Conservation (phyloP, 768 basidiomycete species). For the Tricholoma matsutake region DNA sequence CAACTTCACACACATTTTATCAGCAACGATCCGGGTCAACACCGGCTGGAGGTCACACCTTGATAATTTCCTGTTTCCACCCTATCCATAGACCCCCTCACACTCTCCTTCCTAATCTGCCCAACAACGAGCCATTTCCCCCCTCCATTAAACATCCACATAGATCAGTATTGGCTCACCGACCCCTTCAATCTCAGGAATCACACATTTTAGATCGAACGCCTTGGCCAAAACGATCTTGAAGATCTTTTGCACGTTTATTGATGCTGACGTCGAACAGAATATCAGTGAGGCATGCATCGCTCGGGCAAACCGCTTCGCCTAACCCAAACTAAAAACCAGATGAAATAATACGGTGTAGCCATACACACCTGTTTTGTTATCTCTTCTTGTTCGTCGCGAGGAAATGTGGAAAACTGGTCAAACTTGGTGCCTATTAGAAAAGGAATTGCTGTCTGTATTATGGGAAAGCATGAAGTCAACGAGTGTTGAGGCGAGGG, state of each 20-base stretch:
- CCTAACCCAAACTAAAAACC: slow-evolving; percentile 42
- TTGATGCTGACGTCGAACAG: slow-evolving; percentile 97
- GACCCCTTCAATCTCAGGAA: slow-evolving; percentile 95
- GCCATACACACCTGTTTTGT: slow-evolving; percentile 76
- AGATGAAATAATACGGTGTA: neutral
- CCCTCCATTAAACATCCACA: slow-evolving; percentile 69
- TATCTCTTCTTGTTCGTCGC: slow-evolving; percentile 99
- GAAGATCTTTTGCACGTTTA: slow-evolving; percentile 99
- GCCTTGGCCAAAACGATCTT: slow-evolving; percentile 97
- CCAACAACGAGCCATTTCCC: slow-evolving; percentile 11
- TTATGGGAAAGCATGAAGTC: neutral
- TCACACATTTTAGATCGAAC: slow-evolving; percentile 98
- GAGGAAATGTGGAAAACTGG: slow-evolving; percentile 90
- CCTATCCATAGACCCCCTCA: slow-evolving; percentile 12
- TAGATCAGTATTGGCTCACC: slow-evolving; percentile 96
- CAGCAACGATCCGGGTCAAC: neutral
- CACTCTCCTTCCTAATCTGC: slow-evolving; percentile 6
- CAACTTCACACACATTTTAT: slow-evolving; percentile 4
- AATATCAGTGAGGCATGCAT: slow-evolving; percentile 99
- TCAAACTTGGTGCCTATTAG: slow-evolving; percentile 99
- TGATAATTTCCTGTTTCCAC: slow-evolving; percentile 29
- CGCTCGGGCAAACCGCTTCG: slow-evolving; percentile 95
- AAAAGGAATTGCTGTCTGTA: slow-evolving; percentile 95
- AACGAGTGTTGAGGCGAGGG: neutral
- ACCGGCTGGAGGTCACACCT: slow-evolving; percentile 19